Conservation (phyloP, 2,329 filamentous ascomycete genomes). For the Penicillium decumbens region DNA sequence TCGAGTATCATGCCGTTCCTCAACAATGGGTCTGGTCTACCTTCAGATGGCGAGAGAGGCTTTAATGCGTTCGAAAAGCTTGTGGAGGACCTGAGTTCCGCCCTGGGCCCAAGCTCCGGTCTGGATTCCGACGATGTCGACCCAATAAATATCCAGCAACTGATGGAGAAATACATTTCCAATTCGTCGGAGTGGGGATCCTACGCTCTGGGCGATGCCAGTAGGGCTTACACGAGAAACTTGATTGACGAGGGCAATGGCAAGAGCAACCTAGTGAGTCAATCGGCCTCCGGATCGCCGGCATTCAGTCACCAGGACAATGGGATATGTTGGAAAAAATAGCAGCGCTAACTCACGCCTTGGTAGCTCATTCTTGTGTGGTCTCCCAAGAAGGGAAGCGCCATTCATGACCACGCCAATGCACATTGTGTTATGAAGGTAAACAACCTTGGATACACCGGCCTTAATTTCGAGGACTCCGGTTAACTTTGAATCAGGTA, state of each 20-base stretch:
- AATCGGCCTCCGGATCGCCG: background rate
- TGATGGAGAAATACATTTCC: constrained; percentile 73
- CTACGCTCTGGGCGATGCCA: constrained; percentile 69
- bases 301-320: background rate
- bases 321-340: background rate
- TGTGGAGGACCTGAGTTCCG: constrained; percentile 66
- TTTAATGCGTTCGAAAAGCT: constrained; percentile 59
- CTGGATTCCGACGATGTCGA: constrained; percentile 78
- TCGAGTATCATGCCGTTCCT: constrained; percentile 33
- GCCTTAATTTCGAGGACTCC: background rate
- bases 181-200: constrained; percentile 64
- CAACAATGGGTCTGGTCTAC: constrained; percentile 16
- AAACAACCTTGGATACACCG: background rate
- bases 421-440: constrained; percentile 87
- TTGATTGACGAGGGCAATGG: constrained; percentile 86
- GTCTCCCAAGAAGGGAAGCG: constrained; percentile 75
- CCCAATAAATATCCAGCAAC: constrained; percentile 60
- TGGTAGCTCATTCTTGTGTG: constrained; percentile 80
- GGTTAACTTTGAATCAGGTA: constrained; percentile 46
- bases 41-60: constrained; percentile 6
- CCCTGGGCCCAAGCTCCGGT: constrained; percentile 74
- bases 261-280: constrained; percentile 65
- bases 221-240: constrained; percentile 75
- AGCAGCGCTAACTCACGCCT: constrained; percentile 5
- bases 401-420: constrained; percentile 83